phyloP scores from a whole-genome alignment of 192 early-diverging fungal species.

The Pecoramyces ruminantium region DNA sequence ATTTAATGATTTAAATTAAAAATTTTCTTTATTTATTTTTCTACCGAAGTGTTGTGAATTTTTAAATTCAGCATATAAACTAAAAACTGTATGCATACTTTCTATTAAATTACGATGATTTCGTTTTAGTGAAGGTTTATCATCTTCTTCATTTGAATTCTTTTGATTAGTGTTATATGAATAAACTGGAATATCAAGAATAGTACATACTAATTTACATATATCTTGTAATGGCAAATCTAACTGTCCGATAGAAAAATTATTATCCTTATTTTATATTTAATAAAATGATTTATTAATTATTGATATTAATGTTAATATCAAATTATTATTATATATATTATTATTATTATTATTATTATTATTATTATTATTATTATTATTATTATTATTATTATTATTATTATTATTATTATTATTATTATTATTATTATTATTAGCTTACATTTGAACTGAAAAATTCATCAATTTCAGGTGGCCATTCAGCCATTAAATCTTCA shows the following conservation, averaged over 20 bases:
- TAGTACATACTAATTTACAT: conserved; percentile 12
- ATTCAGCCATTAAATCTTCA: conserved; percentile 39
- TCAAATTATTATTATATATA: no score
- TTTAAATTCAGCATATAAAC: conserved; percentile 37
- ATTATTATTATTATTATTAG: conserved; percentile 13
- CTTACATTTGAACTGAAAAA: neutral
- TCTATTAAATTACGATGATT: conserved; percentile 16
- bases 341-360: no score
- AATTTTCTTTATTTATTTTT: neutral
- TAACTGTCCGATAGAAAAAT: conserved; percentile 19
- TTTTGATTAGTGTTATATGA: conserved; percentile 3
- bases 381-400: no score
- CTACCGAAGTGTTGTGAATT: conserved; percentile 32
- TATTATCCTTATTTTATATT: neutral
- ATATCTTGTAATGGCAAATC: conserved; percentile 24
- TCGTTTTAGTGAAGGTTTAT: neutral
- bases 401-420: no score
- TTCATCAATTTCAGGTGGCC: conserved; percentile 28
- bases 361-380: no score
- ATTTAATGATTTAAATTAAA: neutral
- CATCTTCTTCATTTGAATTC: neutral
- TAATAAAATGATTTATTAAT: no score
- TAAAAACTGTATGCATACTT: conserved; percentile 26
- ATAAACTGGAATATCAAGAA: conserved; percentile 34
- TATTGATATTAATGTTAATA: no score